These are phyloP conservation scores for Sordaria brevicollis DNA, from an alignment of 495 filamentous ascomycete species.

Conservation along the genomic window DNA sequence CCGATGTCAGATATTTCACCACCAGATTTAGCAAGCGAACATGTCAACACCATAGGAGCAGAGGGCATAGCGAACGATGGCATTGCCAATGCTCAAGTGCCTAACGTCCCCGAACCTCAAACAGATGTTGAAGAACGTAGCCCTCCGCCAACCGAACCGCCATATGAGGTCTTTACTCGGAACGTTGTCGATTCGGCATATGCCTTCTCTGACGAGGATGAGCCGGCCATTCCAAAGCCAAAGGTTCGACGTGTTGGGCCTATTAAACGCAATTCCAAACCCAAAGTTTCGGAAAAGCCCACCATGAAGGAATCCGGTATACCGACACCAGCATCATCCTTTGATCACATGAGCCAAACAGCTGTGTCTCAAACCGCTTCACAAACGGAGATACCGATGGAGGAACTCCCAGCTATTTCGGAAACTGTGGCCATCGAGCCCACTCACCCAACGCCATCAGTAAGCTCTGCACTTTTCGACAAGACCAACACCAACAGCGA, in stretches of 20 bases:
- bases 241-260: not conserved
- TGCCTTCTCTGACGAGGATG: slow-evolving; percentile 34
- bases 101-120: not conserved
- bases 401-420: not conserved
- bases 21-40: not conserved
- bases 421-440: not conserved
- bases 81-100: not conserved
- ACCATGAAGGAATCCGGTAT: not conserved
- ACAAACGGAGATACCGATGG: not conserved
- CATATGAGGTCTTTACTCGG: slow-evolving; percentile 16
- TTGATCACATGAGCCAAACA: not conserved
- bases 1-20: not conserved
- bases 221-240: slow-evolving; percentile 11
- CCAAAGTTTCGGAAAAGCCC: not conserved
- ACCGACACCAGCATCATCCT: not conserved
- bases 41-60: not conserved
- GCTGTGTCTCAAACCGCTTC: not conserved
- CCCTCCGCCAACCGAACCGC: not conserved
- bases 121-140: not conserved
- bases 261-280: not conserved
- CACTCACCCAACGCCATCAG: not conserved
- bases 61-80: not conserved
- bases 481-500: not conserved
- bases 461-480: not conserved
- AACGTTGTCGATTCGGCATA: slow-evolving; percentile 25